Evolutionary conservation across 257 asterid genomes (phyloP).

Genomic region (Fraxinus pennsylvanica): DNA sequence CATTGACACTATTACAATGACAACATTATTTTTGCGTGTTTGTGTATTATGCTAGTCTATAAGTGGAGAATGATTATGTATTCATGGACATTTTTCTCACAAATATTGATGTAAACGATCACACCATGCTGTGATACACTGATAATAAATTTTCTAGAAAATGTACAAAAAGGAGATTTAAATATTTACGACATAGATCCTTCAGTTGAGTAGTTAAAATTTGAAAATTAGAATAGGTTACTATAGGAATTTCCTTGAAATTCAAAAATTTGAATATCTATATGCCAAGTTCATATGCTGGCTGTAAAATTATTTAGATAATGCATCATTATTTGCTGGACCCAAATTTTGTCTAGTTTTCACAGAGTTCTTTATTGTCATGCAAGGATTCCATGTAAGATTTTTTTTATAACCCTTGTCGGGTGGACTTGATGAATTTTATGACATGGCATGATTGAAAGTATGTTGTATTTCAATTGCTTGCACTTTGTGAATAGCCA

Average conservation of each 20-base stretch:
- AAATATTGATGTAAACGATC: neutral
- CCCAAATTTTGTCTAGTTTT: constrained; percentile 7
- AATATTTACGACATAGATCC: neutral
- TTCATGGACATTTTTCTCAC: neutral
- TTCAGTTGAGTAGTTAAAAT: neutral
- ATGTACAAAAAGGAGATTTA: neutral
- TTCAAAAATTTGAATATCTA: neutral
- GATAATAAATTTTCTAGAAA: neutral
- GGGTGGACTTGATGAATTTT: constrained; percentile 1
- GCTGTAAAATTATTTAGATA: neutral
- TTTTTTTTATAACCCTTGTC: neutral
- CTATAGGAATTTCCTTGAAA: neutral
- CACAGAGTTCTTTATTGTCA: constrained; percentile 1
- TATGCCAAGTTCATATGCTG: neutral
- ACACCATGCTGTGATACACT: neutral
- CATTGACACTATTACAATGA: neutral
- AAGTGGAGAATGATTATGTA: neutral
- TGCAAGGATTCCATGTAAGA: neutral
- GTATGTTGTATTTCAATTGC: constrained; percentile 15
- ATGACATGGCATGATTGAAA: constrained; percentile 14
- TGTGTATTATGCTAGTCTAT: neutral
- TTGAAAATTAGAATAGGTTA: neutral
- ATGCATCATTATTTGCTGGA: neutral
- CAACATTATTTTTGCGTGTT: neutral
- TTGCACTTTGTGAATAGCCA: constrained; percentile 55